Base-by-base conservation (phyloP, 2,329 filamentous ascomycete species). In the Xylariaceae sp. region DNA sequence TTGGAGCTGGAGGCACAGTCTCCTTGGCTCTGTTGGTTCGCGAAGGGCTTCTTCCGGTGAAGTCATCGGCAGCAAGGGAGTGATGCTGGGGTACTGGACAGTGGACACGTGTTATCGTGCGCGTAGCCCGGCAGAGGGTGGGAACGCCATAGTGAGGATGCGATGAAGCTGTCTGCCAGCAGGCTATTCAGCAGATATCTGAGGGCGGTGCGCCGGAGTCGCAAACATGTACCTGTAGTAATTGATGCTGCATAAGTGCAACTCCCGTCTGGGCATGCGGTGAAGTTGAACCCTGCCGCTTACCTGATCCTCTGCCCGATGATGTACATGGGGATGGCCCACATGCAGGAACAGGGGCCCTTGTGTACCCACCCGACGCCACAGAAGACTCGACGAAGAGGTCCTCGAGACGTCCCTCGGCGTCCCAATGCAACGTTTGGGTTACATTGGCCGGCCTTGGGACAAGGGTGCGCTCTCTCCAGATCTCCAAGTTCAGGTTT, bases 1-100 rank as follows among this genome's bases (percentile, higher is more conserved):
- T 61, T 28, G 60, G 60, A 12, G 53, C 59, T 6, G 60, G 60
- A 18, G 55, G 57, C 12, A 62, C 57, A 1, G 58, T 59, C 12
- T 61, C 59, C 18, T 45, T 63, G 16, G 59, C 59, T 39, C 38
- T 63, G 36, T 58, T 57, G 31, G 46, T 57, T 28, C 60, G 60
- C 3, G 59, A 62, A 19, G 45, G 48, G 1, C 39, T 48, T 28
- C 46, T 61, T 31, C 51, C 47, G 31, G 56, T 55, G 49, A 55
- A 55, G 50, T 49, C 19, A 38, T 44, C 39, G 31, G 33, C 47
- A 44, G 22, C 22, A 28, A 7, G 22, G 22, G 7, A 28, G 22
- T 28, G 22, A 28, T 4, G 7, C 22, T 7, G 22, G 22, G 22
- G 22, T 28, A 4, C 22, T 7, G 7, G 22, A 28, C 22, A 28